Conservation (phyloP, 2,329 filamentous ascomycete species). For the Paracorniculantispora psalliotae region DNA sequence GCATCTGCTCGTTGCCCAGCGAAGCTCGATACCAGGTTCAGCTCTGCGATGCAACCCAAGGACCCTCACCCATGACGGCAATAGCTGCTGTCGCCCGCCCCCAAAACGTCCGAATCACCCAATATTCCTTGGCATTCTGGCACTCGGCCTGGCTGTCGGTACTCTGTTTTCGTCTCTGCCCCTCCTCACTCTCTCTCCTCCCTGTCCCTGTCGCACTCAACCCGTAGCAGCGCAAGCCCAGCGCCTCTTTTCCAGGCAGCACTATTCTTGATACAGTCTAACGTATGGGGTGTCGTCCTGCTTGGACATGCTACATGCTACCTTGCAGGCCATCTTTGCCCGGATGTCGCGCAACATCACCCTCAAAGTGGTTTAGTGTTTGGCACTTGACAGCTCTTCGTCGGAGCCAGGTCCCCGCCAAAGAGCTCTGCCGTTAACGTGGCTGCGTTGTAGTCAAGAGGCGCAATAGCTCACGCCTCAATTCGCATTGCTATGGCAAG, state of each 20-base stretch:
- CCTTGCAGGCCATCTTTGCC: neutral
- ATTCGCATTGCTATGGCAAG: neutral
- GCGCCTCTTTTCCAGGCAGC: neutral
- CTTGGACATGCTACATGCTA: too few relatives aligned
- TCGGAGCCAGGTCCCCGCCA: neutral
- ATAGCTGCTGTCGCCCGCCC: neutral
- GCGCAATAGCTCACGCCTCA: neutral
- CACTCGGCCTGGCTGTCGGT: neutral
- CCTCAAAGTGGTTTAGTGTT: neutral
- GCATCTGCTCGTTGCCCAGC: too few relatives aligned
- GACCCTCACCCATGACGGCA: neutral
- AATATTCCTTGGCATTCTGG: neutral
- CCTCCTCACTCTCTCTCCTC: too few relatives aligned
- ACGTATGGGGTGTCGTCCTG: neutral
- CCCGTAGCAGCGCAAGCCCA: neutral
- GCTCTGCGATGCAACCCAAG: too few relatives aligned
- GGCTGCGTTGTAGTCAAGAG: neutral
- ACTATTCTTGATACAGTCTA: neutral
- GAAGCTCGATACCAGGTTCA: too few relatives aligned
- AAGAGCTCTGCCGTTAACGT: neutral
- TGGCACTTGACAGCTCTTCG: neutral
- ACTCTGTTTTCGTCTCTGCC: too few relatives aligned
- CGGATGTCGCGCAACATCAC: conserved; percentile 2
- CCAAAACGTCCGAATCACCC: neutral
- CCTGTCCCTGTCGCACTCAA: neutral